Evolutionary conservation across 176 grass and related monocot species (phyloP).

Genomic region (Carex scoparia): DNA sequence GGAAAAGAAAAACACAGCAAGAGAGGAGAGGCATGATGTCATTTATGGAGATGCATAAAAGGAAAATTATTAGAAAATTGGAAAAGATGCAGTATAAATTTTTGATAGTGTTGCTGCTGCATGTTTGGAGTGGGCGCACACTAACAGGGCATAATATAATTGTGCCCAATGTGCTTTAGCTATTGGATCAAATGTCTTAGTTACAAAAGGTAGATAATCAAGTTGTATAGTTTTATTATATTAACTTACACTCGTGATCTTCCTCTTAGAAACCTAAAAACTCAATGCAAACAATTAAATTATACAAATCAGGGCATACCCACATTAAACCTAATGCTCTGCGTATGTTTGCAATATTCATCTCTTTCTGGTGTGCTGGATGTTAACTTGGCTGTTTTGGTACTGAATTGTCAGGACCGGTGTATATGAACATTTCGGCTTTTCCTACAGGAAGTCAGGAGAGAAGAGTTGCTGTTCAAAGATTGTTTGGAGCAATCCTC

Average conservation of each 20-base stretch:
- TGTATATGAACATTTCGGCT: slow-evolving; percentile 71
- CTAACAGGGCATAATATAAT: neutral
- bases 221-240: neutral
- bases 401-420: slow-evolving; percentile 56
- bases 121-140: neutral
- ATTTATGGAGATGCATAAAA: neutral
- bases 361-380: neutral
- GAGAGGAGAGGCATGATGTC: neutral
- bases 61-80: neutral
- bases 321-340: neutral
- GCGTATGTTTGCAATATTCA: neutral
- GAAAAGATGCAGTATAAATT: neutral
- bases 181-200: neutral
- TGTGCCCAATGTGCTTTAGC: neutral
- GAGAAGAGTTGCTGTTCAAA: slow-evolving; percentile 76
- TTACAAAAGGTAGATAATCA: neutral
- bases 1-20: neutral
- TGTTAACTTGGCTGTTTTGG: neutral
- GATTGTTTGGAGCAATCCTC: slow-evolving; percentile 68
- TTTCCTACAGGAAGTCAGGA: slow-evolving; percentile 78
- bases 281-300: neutral
- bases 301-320: neutral
- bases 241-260: neutral
- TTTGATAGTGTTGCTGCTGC: neutral
- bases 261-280: neutral